These are phyloP conservation scores for Hygrocybe coccinea DNA, from an alignment of 768 basidiomycete species.

Conservation along the genomic window DNA sequence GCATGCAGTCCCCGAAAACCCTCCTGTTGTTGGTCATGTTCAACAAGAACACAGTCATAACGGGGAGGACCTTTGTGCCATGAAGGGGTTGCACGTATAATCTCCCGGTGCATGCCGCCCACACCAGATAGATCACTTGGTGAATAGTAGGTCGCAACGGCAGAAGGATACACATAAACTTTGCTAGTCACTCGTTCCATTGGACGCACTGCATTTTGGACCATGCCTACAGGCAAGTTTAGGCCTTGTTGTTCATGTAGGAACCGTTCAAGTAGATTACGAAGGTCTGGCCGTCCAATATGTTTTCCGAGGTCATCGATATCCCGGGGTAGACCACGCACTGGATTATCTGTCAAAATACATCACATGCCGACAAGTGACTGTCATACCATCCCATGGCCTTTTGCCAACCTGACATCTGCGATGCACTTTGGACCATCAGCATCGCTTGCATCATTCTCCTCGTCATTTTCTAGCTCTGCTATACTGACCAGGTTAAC, in stretches of 20 bases:
- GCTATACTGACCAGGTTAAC: background rate
- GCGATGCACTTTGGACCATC: background rate
- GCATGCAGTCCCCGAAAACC: slow-evolving; percentile 20
- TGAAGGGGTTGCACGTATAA: slow-evolving; percentile 17
- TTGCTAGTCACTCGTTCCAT: slow-evolving; percentile 2
- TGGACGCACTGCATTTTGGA: background rate
- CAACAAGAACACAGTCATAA: slow-evolving; percentile 21
- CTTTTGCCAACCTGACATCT: background rate
- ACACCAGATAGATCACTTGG: slow-evolving; percentile 25
- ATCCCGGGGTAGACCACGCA: background rate
- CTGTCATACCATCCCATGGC: background rate
- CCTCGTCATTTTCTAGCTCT: too few species aligned
- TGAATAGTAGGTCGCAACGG: slow-evolving; percentile 20
- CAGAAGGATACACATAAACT: slow-evolving; percentile 11
- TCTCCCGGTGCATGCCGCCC: slow-evolving; percentile 26
- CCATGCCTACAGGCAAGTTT: background rate
- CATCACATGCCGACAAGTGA: background rate
- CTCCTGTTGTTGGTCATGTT: slow-evolving; percentile 8
- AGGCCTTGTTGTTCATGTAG: slow-evolving; percentile 17
- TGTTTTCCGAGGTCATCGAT: background rate
- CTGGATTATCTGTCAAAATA: background rate
- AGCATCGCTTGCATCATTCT: background rate
- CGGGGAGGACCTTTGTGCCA: slow-evolving; percentile 19
- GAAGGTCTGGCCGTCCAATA: slow-evolving; percentile 15
- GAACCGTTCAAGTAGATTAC: slow-evolving; percentile 18